Base-by-base conservation (phyloP, 345 rosid genomes). In the Salix dunnii region DNA sequence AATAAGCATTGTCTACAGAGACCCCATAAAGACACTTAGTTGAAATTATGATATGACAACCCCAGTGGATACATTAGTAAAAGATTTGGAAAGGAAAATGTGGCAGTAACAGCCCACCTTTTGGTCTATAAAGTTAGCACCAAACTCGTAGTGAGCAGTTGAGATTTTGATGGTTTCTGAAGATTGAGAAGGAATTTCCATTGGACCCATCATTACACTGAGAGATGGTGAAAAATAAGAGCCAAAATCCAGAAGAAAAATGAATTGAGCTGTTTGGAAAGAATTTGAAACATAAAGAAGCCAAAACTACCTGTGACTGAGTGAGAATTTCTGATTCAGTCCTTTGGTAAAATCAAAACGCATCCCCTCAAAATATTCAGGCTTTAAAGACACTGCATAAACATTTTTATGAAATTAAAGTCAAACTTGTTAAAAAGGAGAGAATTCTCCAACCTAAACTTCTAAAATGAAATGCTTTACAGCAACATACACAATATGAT, bases 271-370 rank as follows among this genome's bases (percentile, higher is more conserved):
- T 53, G 6, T 27, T 2, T 17, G 20, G n/a, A 33, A 13, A 13
- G 49, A 48, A 28, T 18, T 20, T 8, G 55, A 53, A 67, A 20
- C 11, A 69, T 49, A 63, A 55, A 25, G 27, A 14, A 48, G 38
- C 21, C 14, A 36, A 75, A 64, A 2, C 7, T 78, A 93, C 99
- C 97, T 96, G 84, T 93, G 99, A 77, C 94, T 90, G 66, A 93
- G 92, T 40, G 91, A 90, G 84, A 96, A 96, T 73, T 88, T 91
- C 72, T 87, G 96, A 83, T 91, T 96, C 71, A 96, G 88, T 21
- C 94, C 89, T 80, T 93, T 96, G 82, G 90, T 87, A 81, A 96
- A 96, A 84, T 96, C 99, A 76, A 96, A 96, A 60, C 98, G 96
- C 84, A 96, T 82, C 48, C 98, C 99, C 91, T 96, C 99, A 74